Evolutionary conservation across 2,329 filamentous ascomycete species (phyloP).

Genomic region (Elsinoe australis): DNA sequence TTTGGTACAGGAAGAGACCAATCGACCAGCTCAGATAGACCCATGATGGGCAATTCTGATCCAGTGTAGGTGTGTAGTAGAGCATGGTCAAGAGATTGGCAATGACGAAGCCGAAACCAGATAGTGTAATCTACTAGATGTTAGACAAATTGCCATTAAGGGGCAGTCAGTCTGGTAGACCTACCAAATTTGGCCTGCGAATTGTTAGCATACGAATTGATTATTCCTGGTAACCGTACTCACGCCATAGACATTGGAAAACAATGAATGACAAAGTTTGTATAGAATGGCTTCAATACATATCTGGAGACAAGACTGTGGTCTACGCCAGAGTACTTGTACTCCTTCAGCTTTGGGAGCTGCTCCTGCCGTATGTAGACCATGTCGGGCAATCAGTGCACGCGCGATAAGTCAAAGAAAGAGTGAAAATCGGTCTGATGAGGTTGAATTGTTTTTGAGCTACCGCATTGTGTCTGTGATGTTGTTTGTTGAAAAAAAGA

Average conservation of each 20-base stretch:
- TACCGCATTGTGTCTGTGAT: conserved; percentile 10
- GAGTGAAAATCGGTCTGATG: conserved; percentile 1
- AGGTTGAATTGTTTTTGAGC: conserved; percentile 3
- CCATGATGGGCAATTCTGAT: conserved; percentile 89
- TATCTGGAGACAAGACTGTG: conserved; percentile 85
- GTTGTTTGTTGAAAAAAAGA: not conserved
- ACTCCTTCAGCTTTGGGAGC: conserved; percentile 80
- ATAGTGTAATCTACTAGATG: conserved; percentile 63
- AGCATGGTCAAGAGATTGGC: conserved; percentile 83
- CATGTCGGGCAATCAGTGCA: conserved; percentile 45
- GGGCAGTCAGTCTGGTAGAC: not conserved
- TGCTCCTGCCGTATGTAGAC: conserved; percentile 91
- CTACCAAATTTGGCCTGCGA: conserved; percentile 24
- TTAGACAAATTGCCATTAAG: not conserved
- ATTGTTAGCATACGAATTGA: conserved; percentile 17
- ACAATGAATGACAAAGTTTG: conserved; percentile 81
- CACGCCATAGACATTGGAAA: conserved; percentile 93
- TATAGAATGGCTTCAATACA: conserved; percentile 96
- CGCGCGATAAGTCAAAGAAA: not conserved
- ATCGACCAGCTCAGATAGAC: conserved; percentile 88
- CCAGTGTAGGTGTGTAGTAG: conserved; percentile 91
- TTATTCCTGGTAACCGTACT: conserved; percentile 27
- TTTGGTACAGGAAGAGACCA: conserved; percentile 93
- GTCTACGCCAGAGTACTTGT: conserved; percentile 86
- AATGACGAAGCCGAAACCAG: conserved; percentile 83